phyloP scores from a whole-genome alignment of 2,329 filamentous ascomycete genomes.

The Pseudocercospora eumusae region DNA sequence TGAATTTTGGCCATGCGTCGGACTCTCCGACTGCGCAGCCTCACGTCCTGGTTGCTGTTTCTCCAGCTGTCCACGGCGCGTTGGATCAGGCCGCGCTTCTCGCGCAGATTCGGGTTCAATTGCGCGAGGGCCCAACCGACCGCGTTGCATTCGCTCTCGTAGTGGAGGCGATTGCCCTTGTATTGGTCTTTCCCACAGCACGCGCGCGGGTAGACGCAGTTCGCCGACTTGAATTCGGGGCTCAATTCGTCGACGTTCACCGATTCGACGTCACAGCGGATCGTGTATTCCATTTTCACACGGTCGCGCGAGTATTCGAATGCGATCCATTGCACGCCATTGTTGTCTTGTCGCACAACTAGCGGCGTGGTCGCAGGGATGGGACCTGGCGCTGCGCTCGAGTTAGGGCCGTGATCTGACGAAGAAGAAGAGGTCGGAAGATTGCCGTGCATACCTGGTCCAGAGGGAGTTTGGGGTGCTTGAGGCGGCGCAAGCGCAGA shows the following conservation, averaged over 20 bases:
- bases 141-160: constrained; percentile 98
- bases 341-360: constrained; percentile 90
- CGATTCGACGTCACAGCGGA: constrained; percentile 95
- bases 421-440: constrained; percentile 25
- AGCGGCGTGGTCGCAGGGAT: constrained; percentile 95
- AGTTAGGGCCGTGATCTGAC: constrained; percentile 63
- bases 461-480: constrained; percentile 37
- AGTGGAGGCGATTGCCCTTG: constrained; percentile 89
- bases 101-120: constrained; percentile 83
- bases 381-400: constrained; percentile 89
- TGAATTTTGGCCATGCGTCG: constrained; percentile 95
- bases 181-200: constrained; percentile 96
- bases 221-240: constrained; percentile 93
- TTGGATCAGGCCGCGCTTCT: constrained; percentile 94
- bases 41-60: constrained; percentile 96
- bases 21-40: constrained; percentile 85
- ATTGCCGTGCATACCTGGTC: constrained; percentile 35
- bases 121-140: constrained; percentile 99
- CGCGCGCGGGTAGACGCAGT: constrained; percentile 94
- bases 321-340: constrained; percentile 97
- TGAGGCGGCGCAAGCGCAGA: constrained; percentile 33
- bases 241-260: constrained; percentile 85
- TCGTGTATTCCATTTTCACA: constrained; percentile 99
- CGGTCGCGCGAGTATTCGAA: constrained; percentile 97
- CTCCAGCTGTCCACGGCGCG: constrained; percentile 97